phyloP scores from a whole-genome alignment of 164 flowering plant genomes.

The Macadamia tetraphylla region DNA sequence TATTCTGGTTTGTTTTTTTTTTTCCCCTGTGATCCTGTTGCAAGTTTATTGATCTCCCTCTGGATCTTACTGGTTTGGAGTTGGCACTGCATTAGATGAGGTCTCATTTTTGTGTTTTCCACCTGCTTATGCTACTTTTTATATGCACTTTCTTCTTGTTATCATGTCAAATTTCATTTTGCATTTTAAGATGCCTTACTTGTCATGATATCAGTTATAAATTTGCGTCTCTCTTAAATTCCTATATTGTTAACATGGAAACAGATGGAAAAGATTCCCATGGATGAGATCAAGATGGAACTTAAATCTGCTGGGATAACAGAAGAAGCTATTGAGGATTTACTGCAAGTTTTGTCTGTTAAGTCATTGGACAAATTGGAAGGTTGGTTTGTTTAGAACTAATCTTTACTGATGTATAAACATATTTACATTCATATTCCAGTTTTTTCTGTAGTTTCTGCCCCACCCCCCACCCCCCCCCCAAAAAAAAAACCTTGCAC shows the following conservation, averaged over 20 bases:
- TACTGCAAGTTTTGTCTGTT: slow-evolving; percentile 66
- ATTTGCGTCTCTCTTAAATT: neutral
- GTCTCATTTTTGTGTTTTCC: too few species aligned
- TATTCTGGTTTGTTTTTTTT: too few species aligned
- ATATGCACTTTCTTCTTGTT: neutral
- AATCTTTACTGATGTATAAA: too few species aligned
- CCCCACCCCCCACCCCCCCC: too few species aligned
- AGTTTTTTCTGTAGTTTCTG: too few species aligned
- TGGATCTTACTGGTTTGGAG: too few species aligned
- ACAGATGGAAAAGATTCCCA: slow-evolving; percentile 79
- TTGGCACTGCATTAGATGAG: too few species aligned
- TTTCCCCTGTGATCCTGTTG: too few species aligned
- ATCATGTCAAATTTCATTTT: neutral
- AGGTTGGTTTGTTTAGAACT: slow-evolving; percentile 43
- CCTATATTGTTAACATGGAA: slow-evolving; percentile 4
- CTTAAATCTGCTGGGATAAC: slow-evolving; percentile 55
- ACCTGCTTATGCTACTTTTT: too few species aligned
- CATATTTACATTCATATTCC: too few species aligned
- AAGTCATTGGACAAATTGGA: slow-evolving; percentile 76
- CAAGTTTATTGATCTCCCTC: too few species aligned
- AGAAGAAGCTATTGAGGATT: slow-evolving; percentile 57
- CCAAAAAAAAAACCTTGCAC: too few species aligned
- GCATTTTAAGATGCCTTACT: neutral
- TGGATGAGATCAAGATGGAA: slow-evolving; percentile 71
- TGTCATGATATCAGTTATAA: neutral